Percentiles rank a stretch among this genome's conserved stretches.
Evolutionary conservation across 2,329 filamentous ascomycete genomes (phyloP).

Genomic region (Sordariomycetes sp.): DNA sequence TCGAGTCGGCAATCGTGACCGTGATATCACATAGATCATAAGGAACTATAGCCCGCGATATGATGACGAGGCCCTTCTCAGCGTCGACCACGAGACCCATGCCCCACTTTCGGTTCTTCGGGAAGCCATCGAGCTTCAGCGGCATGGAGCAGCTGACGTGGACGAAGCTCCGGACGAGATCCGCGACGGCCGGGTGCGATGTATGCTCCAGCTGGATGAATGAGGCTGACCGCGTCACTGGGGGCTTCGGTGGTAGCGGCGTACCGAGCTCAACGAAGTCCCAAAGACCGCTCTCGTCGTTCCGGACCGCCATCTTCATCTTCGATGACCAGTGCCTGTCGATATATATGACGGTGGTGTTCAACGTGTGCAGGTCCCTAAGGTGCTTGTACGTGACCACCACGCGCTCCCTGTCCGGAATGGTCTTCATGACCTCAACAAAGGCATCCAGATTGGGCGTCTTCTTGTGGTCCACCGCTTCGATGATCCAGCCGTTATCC

Average conservation of each 20-base stretch:
- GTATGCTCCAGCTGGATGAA: conserved; percentile 90
- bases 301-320: conserved; percentile 86
- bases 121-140: conserved; percentile 95
- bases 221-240: conserved; percentile 66
- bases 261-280: conserved; percentile 83
- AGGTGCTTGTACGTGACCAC: conserved; percentile 96
- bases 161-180: conserved; percentile 90
- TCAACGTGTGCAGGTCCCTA: conserved; percentile 84
- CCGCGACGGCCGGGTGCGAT: conserved; percentile 79
- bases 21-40: conserved; percentile 96
- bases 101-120: conserved; percentile 84
- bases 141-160: conserved; percentile 89
- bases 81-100: conserved; percentile 97
- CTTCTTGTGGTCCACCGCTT: conserved; percentile 84
- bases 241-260: conserved; percentile 62
- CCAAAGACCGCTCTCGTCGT: conserved; percentile 85
- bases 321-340: conserved; percentile 94
- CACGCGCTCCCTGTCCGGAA: conserved; percentile 73
- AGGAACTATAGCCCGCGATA: conserved; percentile 87
- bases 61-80: conserved; percentile 86
- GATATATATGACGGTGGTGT: conserved; percentile 84
- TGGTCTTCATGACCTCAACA: conserved; percentile 78
- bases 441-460: conserved; percentile 83
- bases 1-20: conserved; percentile 91
- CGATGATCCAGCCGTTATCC: conserved; percentile 86